A percentile compares a stretch with the other conserved stretches of the same genome.
These are phyloP conservation scores for Blyttiomyces sp. DNA, from an alignment of 371 early-diverging fungal species.

Conservation along the genomic window DNA sequence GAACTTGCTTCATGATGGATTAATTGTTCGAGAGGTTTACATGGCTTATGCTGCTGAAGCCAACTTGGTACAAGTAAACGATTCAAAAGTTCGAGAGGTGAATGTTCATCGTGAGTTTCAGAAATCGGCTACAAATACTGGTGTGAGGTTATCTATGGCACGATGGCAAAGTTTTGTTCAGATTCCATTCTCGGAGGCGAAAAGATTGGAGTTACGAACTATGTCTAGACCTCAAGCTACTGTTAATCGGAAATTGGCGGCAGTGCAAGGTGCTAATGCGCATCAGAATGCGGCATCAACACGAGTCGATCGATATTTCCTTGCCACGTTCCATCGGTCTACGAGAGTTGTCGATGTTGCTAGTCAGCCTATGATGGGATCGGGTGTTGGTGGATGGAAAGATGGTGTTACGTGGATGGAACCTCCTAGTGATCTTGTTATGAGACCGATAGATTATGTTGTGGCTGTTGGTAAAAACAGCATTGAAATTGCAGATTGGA, in stretches of 20 bases:
- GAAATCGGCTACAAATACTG: constrained; percentile 13
- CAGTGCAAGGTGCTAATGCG: constrained; percentile 31
- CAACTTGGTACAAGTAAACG: constrained; percentile 48
- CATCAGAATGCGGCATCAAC: constrained; percentile 3
- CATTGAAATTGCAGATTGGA: constrained; percentile 53
- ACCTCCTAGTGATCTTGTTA: constrained; percentile 38
- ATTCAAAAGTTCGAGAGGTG: constrained; percentile 47
- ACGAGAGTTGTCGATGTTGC: constrained; percentile 49
- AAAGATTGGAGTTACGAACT: constrained; percentile 33
- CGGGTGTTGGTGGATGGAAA: constrained; percentile 52
- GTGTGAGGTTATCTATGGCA: constrained; percentile 14
- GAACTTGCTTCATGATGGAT: constrained; percentile 50
- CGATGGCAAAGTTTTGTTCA: constrained; percentile 53
- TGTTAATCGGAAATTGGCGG: constrained; percentile 49
- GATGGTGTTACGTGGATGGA: constrained; percentile 52
- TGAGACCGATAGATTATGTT: constrained; percentile 48
- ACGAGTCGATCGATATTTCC: constrained; percentile 43
- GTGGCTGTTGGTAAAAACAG: constrained; percentile 36
- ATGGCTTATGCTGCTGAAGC: constrained; percentile 51
- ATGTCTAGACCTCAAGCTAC: constrained; percentile 28
- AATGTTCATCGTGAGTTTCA: constrained; percentile 46
- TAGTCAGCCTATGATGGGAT: constrained; percentile 48
- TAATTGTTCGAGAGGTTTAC: constrained; percentile 47
- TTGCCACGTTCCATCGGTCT: constrained; percentile 47
- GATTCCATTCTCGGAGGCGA: constrained; percentile 52